Conservation (phyloP, 2,329 filamentous ascomycete species). For the Alternaria postmessia region DNA sequence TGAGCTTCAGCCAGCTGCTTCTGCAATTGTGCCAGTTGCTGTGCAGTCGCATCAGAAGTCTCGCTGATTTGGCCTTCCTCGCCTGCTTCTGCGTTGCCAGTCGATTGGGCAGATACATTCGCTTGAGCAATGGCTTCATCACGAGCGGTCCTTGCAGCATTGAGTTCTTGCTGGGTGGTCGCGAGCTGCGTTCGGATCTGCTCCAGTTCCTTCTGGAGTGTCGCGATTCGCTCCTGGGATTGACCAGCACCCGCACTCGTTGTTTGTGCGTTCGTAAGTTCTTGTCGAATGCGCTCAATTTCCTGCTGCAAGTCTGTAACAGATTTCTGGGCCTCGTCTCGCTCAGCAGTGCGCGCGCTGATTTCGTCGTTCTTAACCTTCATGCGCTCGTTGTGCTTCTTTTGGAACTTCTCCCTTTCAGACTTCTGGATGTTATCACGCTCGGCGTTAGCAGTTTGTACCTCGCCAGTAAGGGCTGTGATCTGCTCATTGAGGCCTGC, state of each 20-base stretch:
- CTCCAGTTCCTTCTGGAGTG: conserved; percentile 53
- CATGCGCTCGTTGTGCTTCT: conserved; percentile 43
- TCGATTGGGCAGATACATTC: conserved; percentile 53
- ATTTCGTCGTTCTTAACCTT: conserved; percentile 58
- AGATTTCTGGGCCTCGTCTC: conserved; percentile 61
- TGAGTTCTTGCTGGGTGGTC: conserved; percentile 57
- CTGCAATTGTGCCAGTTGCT: conserved; percentile 49
- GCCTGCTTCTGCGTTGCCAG: conserved; percentile 37
- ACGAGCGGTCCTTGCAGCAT: conserved; percentile 68
- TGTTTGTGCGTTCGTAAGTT: conserved; percentile 24
- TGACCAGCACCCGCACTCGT: conserved; percentile 26
- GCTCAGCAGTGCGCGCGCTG: conserved; percentile 65
- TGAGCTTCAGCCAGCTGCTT: conserved; percentile 48
- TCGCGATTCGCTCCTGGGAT: conserved; percentile 67
- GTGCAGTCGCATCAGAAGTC: conserved; percentile 28
- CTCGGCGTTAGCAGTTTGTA: conserved; percentile 26
- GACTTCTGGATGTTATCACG: conserved; percentile 29
- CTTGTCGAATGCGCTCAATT: conserved; percentile 65
- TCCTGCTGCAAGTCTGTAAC: conserved; percentile 54
- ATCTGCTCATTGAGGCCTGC: conserved; percentile 59
- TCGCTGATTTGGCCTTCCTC: conserved; percentile 61
- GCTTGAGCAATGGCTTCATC: conserved; percentile 65
- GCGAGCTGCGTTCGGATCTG: conserved; percentile 30
- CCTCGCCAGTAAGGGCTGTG: conserved; percentile 38
- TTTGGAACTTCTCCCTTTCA: conserved; percentile 62